Evolutionary conservation across 1,284 basidiomycete species (phyloP).

Genomic region (Neolentinus lepideus): DNA sequence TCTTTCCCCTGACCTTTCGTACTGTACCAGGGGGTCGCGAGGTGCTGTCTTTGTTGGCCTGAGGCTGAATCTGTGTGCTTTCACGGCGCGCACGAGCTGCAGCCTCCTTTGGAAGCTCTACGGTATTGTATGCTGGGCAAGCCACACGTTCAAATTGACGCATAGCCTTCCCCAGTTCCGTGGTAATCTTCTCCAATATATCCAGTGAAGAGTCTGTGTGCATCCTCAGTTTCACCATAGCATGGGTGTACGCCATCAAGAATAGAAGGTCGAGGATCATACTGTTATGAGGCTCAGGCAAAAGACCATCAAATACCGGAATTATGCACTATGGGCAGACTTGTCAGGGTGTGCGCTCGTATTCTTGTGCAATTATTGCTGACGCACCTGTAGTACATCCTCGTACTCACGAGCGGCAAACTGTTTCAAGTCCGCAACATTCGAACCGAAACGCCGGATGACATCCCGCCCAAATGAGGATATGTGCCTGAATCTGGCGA

Average conservation of each 20-base stretch:
- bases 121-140: slow-evolving; percentile 11
- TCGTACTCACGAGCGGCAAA: slow-evolving; percentile 21
- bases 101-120: slow-evolving; percentile 12
- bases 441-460: slow-evolving; percentile 3
- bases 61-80: background rate
- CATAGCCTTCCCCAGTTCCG: slow-evolving; percentile 9
- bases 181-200: slow-evolving; percentile 12
- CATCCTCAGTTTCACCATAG: slow-evolving; percentile 21
- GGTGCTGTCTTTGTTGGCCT: no score
- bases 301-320: slow-evolving; percentile 21
- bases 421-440: slow-evolving; percentile 19
- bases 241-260: slow-evolving; percentile 18
- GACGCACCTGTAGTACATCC: slow-evolving; percentile 19
- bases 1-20: background rate
- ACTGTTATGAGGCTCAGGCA: slow-evolving; percentile 14
- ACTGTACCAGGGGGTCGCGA: background rate
- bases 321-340: slow-evolving; percentile 16
- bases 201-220: slow-evolving; percentile 19
- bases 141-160: slow-evolving; percentile 11
- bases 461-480: no score
- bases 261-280: slow-evolving; percentile 16
- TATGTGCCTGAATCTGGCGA: no score
- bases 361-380: background rate
- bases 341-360: no score
- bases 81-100: slow-evolving; percentile 4